These are phyloP conservation scores for Cladorrhinum sp. DNA, from an alignment of 2,329 filamentous ascomycete genomes.

Conservation along the genomic window DNA sequence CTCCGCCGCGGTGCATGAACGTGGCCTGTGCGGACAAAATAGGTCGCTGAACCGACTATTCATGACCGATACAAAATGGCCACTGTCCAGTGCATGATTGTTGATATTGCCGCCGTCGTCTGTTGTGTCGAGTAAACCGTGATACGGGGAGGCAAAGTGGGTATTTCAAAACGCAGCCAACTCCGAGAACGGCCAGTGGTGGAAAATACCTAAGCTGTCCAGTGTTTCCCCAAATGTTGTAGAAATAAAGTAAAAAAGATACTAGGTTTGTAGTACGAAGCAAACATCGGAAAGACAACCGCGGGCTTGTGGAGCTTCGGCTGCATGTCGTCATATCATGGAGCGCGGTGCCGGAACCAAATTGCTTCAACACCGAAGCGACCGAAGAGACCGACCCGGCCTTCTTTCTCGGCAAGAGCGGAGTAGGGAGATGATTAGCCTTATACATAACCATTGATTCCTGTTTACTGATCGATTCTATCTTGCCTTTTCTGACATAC, in stretches of 20 bases:
- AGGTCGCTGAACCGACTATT: background rate
- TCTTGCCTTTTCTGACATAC: no score
- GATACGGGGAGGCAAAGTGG: background rate
- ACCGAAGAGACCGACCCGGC: background rate
- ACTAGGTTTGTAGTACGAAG: background rate
- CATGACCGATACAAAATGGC: no score
- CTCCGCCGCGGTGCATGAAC: background rate
- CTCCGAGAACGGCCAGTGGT: background rate
- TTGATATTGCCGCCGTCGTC: background rate
- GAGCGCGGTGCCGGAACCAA: background rate
- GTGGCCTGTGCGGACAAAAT: background rate
- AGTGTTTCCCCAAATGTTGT: no score
- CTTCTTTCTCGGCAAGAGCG: background rate
- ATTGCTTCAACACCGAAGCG: background rate
- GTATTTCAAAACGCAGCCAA: background rate
- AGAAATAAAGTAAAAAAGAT: background rate
- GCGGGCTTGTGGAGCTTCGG: background rate
- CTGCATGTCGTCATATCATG: background rate
- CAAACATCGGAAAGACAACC: background rate
- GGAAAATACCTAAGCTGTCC: no score
- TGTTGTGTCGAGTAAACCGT: background rate
- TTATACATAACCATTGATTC: background rate
- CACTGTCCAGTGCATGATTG: background rate
- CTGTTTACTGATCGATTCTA: no score
- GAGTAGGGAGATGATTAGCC: background rate